Percentiles rank a stretch among this genome's conserved stretches.
Evolutionary conservation across 2,329 filamentous ascomycete genomes (phyloP).

Genomic region (Colletotrichum phormii): DNA sequence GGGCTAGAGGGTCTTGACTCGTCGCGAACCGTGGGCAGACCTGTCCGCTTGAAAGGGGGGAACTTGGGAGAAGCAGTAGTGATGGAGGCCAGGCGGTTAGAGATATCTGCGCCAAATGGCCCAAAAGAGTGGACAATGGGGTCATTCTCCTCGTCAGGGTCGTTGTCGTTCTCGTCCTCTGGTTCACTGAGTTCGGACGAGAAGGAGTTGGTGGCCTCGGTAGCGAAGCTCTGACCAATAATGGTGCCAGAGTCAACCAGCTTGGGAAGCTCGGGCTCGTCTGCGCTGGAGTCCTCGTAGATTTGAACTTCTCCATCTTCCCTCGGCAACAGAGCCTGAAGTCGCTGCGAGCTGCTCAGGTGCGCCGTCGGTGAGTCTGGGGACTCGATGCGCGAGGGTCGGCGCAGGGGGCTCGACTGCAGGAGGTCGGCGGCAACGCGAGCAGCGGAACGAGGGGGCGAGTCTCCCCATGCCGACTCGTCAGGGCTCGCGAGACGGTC

Average conservation of each 20-base stretch:
- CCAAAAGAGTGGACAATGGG: constrained; percentile 93
- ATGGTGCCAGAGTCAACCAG: constrained; percentile 36
- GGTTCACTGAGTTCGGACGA: constrained; percentile 68
- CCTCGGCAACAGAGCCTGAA: constrained; percentile 57
- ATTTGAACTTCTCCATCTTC: constrained; percentile 39
- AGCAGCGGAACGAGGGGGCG: constrained; percentile 54
- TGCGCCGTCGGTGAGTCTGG: constrained; percentile 73
- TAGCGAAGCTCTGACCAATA: constrained; percentile 59
- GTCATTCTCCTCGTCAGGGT: constrained; percentile 93
- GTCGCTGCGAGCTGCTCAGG: constrained; percentile 55
- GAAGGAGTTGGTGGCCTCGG: constrained; percentile 64
- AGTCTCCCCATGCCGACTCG: constrained; percentile 79
- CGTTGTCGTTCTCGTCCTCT: constrained; percentile 57
- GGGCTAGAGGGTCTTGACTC: constrained; percentile 30
- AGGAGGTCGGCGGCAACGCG: constrained; percentile 55
- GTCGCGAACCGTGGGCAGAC: constrained; percentile 18
- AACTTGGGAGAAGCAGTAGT: constrained; percentile 73
- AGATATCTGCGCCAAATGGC: constrained; percentile 86
- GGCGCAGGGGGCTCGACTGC: constrained; percentile 71
- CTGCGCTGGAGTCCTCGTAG: constrained; percentile 39
- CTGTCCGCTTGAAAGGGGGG: constrained; percentile 39
- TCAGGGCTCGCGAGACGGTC: constrained; percentile 64
- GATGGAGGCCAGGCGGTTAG: constrained; percentile 85
- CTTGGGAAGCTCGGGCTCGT: constrained; percentile 53
- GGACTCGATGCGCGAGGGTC: constrained; percentile 71